Evolutionary conservation across 2,329 filamentous ascomycete genomes (phyloP).

Genomic region (Cladosporium sp.): DNA sequence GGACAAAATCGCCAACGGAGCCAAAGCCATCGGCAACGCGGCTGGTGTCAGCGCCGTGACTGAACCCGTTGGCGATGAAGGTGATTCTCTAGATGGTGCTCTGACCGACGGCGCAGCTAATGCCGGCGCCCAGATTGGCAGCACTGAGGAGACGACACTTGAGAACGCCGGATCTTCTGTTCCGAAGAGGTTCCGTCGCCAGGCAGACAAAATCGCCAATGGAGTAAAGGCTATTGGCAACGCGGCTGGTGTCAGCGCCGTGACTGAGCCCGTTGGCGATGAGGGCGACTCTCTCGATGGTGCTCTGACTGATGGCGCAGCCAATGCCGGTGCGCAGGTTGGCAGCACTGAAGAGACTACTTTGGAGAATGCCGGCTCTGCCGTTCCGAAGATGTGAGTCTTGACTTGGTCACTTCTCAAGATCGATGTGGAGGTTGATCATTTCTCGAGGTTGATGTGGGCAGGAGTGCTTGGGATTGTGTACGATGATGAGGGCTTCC

Average conservation of each 20-base stretch:
- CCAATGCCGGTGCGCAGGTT: conserved; percentile 13
- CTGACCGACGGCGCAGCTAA: conserved; percentile 13
- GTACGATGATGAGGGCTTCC: too few species aligned
- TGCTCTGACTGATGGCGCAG: conserved; percentile 9
- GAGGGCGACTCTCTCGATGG: conserved; percentile 14
- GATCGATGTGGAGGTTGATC: too few species aligned
- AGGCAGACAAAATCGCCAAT: too few species aligned
- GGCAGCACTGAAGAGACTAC: conserved; percentile 14
- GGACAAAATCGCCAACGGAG: conserved; percentile 17
- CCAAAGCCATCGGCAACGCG: conserved; percentile 13
- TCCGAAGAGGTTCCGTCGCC: conserved; percentile 11
- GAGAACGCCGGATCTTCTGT: conserved; percentile 12
- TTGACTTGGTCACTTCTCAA: too few species aligned
- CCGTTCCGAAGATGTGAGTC: conserved; percentile 14
- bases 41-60: conserved; percentile 11
- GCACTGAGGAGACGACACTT: conserved; percentile 10
- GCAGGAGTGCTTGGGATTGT: too few species aligned
- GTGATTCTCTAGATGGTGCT: conserved; percentile 13
- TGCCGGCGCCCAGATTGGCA: conserved; percentile 13
- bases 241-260: conserved; percentile 9
- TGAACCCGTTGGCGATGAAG: neutral
- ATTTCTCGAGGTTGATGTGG: too few species aligned
- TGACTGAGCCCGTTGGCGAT: conserved; percentile 9
- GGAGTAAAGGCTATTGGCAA: conserved; percentile 12
- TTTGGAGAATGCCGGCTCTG: conserved; percentile 10